Conservation (phyloP, 78 protist species). For the Dictyostelium discoideum region DNA sequence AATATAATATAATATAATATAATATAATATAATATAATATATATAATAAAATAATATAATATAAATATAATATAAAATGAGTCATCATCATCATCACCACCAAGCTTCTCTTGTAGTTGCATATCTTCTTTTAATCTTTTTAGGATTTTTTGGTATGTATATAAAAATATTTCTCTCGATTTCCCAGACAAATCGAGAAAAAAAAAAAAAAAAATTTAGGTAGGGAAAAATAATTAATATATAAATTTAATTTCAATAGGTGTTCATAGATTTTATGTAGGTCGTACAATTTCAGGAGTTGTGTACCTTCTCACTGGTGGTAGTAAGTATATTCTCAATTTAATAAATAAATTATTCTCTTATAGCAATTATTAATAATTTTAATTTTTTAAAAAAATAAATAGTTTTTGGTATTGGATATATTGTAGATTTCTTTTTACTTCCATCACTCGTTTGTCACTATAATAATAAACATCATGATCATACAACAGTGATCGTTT, state of each 20-base stretch:
- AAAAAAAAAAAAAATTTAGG: not conserved
- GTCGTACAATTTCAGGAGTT: slow-evolving; percentile 24
- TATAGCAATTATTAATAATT: not conserved
- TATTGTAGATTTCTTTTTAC: slow-evolving; percentile 38
- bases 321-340: not conserved
- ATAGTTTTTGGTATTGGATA: slow-evolving; percentile 65
- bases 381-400: not conserved
- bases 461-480: slow-evolving; percentile 38
- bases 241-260: not conserved
- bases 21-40: not conserved
- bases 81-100: slow-evolving; percentile 64
- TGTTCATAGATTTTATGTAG: slow-evolving; percentile 66
- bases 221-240: not conserved
- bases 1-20: no score
- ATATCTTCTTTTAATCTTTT: not conserved
- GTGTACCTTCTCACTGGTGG: slow-evolving; percentile 62
- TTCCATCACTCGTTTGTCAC: slow-evolving; percentile 18
- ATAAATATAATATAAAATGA: slow-evolving; percentile 14
- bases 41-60: not conserved
- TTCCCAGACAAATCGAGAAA: not conserved
- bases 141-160: not conserved
- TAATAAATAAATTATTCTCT: no score
- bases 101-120: slow-evolving; percentile 13
- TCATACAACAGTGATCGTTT: slow-evolving; percentile 35
- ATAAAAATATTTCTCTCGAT: not conserved